phyloP scores from a whole-genome alignment of 208 protist species.

The Acanthamoeba lenticulata region DNA sequence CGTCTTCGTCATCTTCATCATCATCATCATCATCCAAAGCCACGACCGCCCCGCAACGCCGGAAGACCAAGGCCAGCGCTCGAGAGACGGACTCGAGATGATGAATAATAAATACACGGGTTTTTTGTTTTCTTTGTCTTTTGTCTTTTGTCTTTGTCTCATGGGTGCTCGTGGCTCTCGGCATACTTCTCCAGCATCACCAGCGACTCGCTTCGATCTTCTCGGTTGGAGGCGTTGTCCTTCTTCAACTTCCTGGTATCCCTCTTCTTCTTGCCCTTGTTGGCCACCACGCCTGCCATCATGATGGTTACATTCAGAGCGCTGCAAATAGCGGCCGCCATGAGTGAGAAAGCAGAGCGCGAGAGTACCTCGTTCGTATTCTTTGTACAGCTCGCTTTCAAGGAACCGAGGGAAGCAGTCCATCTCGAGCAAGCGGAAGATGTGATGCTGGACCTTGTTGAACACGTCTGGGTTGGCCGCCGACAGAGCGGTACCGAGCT shows the following conservation, averaged over 20 bases:
- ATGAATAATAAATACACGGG: no score
- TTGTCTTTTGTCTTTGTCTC: neutral
- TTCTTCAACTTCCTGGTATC: neutral
- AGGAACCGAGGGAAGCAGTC: neutral
- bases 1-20: no score
- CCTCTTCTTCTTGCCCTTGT: neutral
- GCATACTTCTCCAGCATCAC: neutral
- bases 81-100: no score
- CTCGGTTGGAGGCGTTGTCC: neutral
- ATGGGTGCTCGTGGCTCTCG: neutral
- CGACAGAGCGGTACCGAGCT: neutral
- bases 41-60: no score
- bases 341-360: neutral
- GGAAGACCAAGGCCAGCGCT: no score
- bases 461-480: neutral
- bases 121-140: no score
- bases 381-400: neutral
- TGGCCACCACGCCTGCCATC: neutral
- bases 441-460: slow-evolving; percentile 7
- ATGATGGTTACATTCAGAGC: neutral
- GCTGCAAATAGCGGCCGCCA: neutral
- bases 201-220: neutral
- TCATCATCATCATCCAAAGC: no score
- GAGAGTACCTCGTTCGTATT: neutral
- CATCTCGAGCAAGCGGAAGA: neutral